Percentiles rank a stretch among this genome's conserved stretches.
Evolutionary conservation across 2,329 filamentous ascomycete genomes (phyloP).

Genomic region (Calonectria crousiana): DNA sequence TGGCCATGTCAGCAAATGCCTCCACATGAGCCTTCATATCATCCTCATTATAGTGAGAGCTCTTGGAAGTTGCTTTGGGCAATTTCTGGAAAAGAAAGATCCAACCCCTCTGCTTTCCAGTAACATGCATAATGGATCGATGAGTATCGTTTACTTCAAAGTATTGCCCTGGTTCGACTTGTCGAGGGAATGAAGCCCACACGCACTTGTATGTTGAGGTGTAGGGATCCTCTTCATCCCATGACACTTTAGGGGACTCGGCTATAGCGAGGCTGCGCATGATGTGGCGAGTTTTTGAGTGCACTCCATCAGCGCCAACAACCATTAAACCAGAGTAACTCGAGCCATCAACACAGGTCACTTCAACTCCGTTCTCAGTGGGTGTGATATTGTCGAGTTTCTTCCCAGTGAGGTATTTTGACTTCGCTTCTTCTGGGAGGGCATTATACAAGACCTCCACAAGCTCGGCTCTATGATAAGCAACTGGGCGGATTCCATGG

Average conservation of each 20-base stretch:
- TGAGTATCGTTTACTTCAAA: constrained; percentile 45
- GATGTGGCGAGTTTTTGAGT: constrained; percentile 26
- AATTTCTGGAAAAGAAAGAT: constrained; percentile 51
- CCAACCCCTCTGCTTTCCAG: constrained; percentile 45
- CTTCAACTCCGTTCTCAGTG: constrained; percentile 15
- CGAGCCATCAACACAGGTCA: constrained; percentile 36
- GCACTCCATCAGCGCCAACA: constrained; percentile 37
- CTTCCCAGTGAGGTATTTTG: constrained; percentile 24
- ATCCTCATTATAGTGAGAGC: not conserved
- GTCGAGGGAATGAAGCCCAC: constrained; percentile 45
- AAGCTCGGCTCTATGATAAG: constrained; percentile 24
- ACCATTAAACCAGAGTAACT: constrained; percentile 35
- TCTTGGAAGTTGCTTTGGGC: not conserved
- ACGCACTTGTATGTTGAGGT: constrained; percentile 16
- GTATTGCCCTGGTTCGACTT: constrained; percentile 33
- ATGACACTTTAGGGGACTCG: not conserved
- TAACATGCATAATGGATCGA: constrained; percentile 45
- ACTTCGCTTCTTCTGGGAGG: constrained; percentile 8
- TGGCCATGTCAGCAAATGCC: not conserved
- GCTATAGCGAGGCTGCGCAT: constrained; percentile 27
- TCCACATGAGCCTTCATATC: constrained; percentile 10
- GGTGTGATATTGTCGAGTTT: constrained; percentile 34
- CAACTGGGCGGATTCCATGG: constrained; percentile 9
- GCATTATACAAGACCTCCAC: constrained; percentile 16
- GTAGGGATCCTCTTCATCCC: constrained; percentile 12